These are phyloP conservation scores for Aspergillus eucalypticola DNA, from an alignment of 2,329 filamentous ascomycete species.

Conservation along the genomic window DNA sequence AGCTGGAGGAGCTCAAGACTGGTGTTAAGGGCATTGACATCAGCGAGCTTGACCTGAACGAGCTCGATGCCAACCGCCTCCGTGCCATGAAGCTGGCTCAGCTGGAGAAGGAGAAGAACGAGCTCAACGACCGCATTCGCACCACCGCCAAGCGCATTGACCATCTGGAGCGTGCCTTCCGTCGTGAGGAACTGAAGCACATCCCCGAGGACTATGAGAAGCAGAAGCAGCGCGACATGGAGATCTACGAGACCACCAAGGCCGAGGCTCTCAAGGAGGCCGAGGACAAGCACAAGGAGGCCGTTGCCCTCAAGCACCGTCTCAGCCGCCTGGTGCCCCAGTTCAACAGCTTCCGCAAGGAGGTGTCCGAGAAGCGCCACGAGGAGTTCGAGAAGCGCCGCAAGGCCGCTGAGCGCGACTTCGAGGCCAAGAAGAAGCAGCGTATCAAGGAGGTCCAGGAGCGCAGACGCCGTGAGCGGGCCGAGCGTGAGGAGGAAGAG, in stretches of 20 bases:
- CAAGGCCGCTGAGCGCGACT: conserved; percentile 85
- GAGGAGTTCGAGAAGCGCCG: conserved; percentile 95
- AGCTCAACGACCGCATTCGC: conserved; percentile 85
- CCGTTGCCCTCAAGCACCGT: conserved; percentile 90
- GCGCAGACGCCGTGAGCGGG: conserved; percentile 76
- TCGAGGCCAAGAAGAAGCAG: conserved; percentile 85
- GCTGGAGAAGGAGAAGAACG: conserved; percentile 97
- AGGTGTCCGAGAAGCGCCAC: conserved; percentile 81
- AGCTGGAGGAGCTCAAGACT: conserved; percentile 87
- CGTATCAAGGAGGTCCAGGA: conserved; percentile 89
- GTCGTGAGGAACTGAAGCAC: conserved; percentile 94
- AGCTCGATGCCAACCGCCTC: conserved; percentile 84
- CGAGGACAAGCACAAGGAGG: conserved; percentile 86
- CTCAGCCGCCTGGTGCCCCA: conserved; percentile 78
- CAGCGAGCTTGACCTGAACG: conserved; percentile 71
- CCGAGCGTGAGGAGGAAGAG: conserved; percentile 82
- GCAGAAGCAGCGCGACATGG: conserved; percentile 76
- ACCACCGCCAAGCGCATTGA: conserved; percentile 94
- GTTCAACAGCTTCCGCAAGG: conserved; percentile 81
- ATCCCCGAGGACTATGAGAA: conserved; percentile 78
- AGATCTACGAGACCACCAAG: conserved; percentile 78
- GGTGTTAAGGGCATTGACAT: conserved; percentile 79
- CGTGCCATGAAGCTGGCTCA: conserved; percentile 93
- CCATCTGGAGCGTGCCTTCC: conserved; percentile 93
- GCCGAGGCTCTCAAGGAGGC: conserved; percentile 75